Conservation (phyloP, 2,329 filamentous ascomycete species). For the Pseudogymnoascus sp. region DNA sequence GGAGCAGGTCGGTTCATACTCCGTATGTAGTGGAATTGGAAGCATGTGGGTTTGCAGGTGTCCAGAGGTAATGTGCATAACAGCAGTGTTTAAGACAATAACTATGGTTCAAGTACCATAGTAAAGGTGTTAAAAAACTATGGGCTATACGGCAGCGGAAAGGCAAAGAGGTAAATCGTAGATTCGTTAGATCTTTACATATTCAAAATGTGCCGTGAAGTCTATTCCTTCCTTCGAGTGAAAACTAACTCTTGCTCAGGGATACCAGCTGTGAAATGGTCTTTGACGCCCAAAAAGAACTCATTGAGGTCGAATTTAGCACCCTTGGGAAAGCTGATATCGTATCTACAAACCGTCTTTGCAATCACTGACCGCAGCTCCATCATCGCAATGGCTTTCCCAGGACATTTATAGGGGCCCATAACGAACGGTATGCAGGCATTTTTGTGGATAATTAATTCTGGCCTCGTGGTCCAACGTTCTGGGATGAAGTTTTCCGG, state of each 20-base stretch:
- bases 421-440: conserved; percentile 22
- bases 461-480: conserved; percentile 22
- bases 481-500: conserved; percentile 28
- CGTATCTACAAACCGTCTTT: conserved; percentile 17
- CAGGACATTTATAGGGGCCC: conserved; percentile 27
- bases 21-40: not conserved
- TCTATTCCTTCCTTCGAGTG: conserved; percentile 5
- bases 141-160: not conserved
- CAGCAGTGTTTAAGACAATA: not conserved
- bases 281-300: conserved; percentile 14
- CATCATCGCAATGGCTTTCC: conserved; percentile 28
- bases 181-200: not conserved
- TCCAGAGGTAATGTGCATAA: not conserved
- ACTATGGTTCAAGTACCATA: not conserved
- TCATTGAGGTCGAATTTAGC: conserved; percentile 9
- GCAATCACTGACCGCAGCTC: conserved; percentile 25
- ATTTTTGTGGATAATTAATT: conserved; percentile 19
- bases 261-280: conserved; percentile 13
- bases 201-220: not conserved
- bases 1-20: not conserved
- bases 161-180: not conserved
- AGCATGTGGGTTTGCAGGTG: not conserved
- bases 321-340: conserved; percentile 20
- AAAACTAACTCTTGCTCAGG: conserved; percentile 11
- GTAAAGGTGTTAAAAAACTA: not conserved